Evolutionary conservation across 768 basidiomycete species (phyloP).

Genomic region (Naematelia encephala): DNA sequence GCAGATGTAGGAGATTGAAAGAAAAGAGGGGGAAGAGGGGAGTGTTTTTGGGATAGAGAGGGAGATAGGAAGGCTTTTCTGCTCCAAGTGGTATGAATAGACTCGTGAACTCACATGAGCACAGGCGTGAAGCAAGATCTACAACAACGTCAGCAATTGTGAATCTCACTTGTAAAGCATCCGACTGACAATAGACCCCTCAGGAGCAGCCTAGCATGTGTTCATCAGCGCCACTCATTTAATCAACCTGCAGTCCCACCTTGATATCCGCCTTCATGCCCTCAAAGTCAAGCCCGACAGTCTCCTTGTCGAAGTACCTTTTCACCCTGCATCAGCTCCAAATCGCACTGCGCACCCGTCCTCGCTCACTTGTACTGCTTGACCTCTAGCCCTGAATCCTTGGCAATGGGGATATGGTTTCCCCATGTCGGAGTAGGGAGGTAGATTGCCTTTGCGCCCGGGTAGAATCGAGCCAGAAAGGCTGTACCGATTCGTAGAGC

Average conservation of each 20-base stretch:
- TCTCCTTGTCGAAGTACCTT: slow-evolving; percentile 74
- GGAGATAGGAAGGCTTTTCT: neutral
- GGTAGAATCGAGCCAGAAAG: slow-evolving; percentile 84
- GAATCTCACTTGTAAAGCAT: neutral
- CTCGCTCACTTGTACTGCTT: slow-evolving; percentile 61
- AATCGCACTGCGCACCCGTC: neutral
- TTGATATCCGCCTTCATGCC: slow-evolving; percentile 82
- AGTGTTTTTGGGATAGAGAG: neutral
- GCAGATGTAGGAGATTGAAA: neutral
- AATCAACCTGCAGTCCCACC: slow-evolving; percentile 54
- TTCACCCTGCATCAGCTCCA: slow-evolving; percentile 2
- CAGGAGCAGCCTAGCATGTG: slow-evolving; percentile 61
- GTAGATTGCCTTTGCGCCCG: slow-evolving; percentile 67
- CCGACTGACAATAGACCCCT: slow-evolving; percentile 62
- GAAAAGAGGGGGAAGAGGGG: too few relatives aligned
- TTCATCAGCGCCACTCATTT: slow-evolving; percentile 26
- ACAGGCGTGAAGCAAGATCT: slow-evolving; percentile 85
- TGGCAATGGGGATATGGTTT: slow-evolving; percentile 85
- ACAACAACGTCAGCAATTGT: slow-evolving; percentile 1
- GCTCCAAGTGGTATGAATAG: too few relatives aligned
- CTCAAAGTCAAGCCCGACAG: slow-evolving; percentile 85
- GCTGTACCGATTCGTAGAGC: slow-evolving; percentile 92
- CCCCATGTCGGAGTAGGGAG: slow-evolving; percentile 95
- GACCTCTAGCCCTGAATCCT: slow-evolving; percentile 82
- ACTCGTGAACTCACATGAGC: slow-evolving; percentile 57